Base-by-base conservation (phyloP, 371 early-diverging fungal genomes). In the Parasitella parasitica region DNA sequence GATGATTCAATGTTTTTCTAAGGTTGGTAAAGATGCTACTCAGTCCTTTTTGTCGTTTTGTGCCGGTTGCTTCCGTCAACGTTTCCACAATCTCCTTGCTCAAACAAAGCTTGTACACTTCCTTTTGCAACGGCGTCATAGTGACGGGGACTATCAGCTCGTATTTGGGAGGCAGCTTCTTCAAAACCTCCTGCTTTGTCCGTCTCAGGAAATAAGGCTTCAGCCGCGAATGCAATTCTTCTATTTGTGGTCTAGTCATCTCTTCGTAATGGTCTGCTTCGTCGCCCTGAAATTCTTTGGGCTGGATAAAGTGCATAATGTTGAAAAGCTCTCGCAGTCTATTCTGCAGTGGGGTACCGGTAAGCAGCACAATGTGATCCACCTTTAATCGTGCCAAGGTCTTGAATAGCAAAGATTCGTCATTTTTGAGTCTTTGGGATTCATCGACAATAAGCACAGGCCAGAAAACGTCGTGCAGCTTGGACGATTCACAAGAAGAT, bases 191-290 rank as follows among this genome's bases (percentile, higher is more conserved):
- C 53, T 82, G 81, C 71, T 98, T 99, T 26, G 95, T 90, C 55
- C 99, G 80, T 54, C 99, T 79, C 66, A 99, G 71, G 57, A 99
- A 89, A 72, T 94, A 92, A n/a, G 96, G 96, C 49, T 82, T 70
- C 32, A 95, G 68, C 18, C 71, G 63, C 4, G 58, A 54, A 49
- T 80, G 80, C 7, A 80, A 39, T 13, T 75, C 71, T 30, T 71
- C 74, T 16, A 80, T 69, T 13, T 63, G 73, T 1, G 70, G 73
- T 9, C 76, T 65, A 9, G 77, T 68, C 57, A 85, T 63, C 27
- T 83, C 80, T 27, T 61, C 72, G 64, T 89, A 89, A 57, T 84
- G 63, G 18, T 69, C 69, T 11, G 86, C 88, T 53, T 90, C 69
- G 28, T 68, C 71, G 39, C 87, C 78, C 5, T 48, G 48, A 58